Conservation (phyloP, 2,329 filamentous ascomycete species). For the Dactylellina drechsleri region DNA sequence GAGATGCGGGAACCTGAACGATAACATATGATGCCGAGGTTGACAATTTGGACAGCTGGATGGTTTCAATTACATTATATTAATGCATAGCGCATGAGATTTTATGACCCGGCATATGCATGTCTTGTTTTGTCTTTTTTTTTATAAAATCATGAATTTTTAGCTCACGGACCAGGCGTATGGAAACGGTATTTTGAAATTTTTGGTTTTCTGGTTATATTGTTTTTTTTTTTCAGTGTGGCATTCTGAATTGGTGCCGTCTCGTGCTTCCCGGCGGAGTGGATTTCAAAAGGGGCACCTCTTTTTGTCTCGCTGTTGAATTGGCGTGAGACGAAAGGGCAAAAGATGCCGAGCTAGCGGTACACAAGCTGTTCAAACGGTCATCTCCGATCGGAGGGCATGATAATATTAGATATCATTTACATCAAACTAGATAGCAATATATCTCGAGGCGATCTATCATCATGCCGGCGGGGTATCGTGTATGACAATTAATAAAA, state of each 20-base stretch:
- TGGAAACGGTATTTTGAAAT: neutral
- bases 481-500: slow-evolving; percentile 80
- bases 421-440: too few relatives aligned
- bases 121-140: neutral
- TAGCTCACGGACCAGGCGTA: slow-evolving; percentile 18
- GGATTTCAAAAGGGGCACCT: neutral
- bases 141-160: neutral
- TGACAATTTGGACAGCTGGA: neutral
- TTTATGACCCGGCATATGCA: neutral
- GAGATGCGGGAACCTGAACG: slow-evolving; percentile 13
- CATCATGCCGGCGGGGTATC: slow-evolving; percentile 76
- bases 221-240: neutral
- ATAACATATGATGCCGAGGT: slow-evolving; percentile 5
- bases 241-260: too few relatives aligned
- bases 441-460: neutral
- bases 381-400: neutral
- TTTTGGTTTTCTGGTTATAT: too few relatives aligned
- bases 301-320: neutral
- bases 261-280: neutral
- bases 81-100: slow-evolving; percentile 6
- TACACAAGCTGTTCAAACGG: neutral
- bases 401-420: neutral
- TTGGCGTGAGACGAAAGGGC: neutral
- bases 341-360: neutral
- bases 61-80: slow-evolving; percentile 3